These are phyloP conservation scores for Rhizoctonia solani DNA, from an alignment of 1,284 basidiomycete species.

Conservation along the genomic window DNA sequence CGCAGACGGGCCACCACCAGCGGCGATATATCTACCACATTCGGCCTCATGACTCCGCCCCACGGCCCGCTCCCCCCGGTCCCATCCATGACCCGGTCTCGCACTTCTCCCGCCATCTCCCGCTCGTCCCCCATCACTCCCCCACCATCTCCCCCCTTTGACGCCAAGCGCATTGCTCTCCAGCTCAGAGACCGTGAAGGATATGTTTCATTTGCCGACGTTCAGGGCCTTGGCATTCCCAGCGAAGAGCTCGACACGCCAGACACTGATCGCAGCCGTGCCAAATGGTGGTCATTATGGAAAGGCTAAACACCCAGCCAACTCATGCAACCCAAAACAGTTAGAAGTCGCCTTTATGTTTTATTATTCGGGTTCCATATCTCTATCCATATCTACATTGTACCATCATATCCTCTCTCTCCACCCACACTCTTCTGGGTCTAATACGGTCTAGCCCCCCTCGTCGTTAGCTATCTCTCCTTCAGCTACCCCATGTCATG, in stretches of 20 bases:
- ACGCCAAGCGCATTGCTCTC: slow-evolving; percentile 33
- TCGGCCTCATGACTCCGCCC: slow-evolving; percentile 21
- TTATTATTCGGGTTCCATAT: no score
- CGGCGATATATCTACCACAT: no score
- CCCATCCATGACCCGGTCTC: slow-evolving; percentile 7
- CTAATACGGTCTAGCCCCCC: no score
- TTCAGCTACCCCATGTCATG: no score
- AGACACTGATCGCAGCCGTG: slow-evolving; percentile 31
- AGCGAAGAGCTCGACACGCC: slow-evolving; percentile 31
- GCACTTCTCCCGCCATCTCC: slow-evolving; percentile 17
- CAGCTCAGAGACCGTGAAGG: slow-evolving; percentile 38
- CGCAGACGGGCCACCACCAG: background rate
- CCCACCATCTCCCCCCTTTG: slow-evolving; percentile 34
- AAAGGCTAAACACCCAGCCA: slow-evolving; percentile 26
- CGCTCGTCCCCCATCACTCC: slow-evolving; percentile 34
- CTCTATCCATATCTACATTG: no score
- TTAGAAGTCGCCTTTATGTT: no score
- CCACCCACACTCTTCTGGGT: no score
- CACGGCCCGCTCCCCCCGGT: background rate
- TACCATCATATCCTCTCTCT: no score
- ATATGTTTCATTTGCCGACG: slow-evolving; percentile 39
- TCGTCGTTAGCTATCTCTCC: no score
- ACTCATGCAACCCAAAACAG: no score
- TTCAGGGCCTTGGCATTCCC: slow-evolving; percentile 39
- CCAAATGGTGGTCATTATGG: slow-evolving; percentile 37